Evolutionary conservation across 768 basidiomycete species (phyloP).

Genomic region (Lactarius indigo): DNA sequence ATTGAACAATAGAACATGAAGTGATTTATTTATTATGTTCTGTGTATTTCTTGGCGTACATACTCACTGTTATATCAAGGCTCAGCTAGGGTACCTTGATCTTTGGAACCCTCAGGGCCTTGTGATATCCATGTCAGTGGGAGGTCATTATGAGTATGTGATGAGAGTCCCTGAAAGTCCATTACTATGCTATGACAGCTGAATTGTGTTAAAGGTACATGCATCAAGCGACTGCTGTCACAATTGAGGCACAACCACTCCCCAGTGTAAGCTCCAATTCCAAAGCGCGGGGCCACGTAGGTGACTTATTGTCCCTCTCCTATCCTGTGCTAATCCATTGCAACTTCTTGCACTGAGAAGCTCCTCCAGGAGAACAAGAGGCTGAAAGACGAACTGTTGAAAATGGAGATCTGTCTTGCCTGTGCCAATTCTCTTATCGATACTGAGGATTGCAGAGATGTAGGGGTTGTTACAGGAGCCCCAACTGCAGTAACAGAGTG

Average conservation of each 20-base stretch:
- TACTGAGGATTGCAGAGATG: background rate
- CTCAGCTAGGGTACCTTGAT: background rate
- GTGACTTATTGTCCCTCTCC: background rate
- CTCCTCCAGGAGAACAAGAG: background rate
- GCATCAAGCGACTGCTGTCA: no score
- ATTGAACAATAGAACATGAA: no score
- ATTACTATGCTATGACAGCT: no score
- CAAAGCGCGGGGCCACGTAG: background rate
- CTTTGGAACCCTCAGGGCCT: background rate
- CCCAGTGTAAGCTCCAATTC: background rate
- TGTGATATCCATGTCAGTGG: background rate
- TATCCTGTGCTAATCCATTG: background rate
- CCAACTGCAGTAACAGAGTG: background rate
- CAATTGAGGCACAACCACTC: background rate
- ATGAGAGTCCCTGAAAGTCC: no score
- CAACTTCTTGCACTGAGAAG: background rate
- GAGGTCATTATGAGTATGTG: background rate
- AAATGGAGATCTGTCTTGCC: background rate
- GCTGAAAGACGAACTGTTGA: background rate
- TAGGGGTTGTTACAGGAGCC: background rate
- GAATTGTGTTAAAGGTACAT: no score
- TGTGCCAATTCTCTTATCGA: background rate
- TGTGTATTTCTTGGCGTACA: no score
- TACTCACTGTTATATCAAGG: background rate
- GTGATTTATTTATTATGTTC: no score